Percentiles rank a stretch among this genome's conserved stretches.
phyloP scores from a whole-genome alignment of 805 yeast genomes.

The Ogataea trehalophila region DNA sequence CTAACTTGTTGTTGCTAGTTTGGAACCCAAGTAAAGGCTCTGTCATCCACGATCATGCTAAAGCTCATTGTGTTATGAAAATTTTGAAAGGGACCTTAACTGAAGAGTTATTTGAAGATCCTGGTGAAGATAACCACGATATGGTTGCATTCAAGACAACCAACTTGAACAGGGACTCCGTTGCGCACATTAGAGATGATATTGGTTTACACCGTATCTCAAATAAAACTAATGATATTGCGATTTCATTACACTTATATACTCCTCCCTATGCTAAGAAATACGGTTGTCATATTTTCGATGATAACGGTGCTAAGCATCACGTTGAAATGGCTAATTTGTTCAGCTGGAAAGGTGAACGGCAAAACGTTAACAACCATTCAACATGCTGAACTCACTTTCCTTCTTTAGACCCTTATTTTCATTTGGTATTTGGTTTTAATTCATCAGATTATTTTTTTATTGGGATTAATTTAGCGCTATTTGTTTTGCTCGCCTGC shows the following conservation, averaged over 20 bases:
- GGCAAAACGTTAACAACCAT: slow-evolving; percentile 12
- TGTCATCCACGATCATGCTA: slow-evolving; percentile 69
- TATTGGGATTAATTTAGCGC: too few species aligned
- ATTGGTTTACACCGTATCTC: slow-evolving; percentile 63
- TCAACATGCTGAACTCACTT: slow-evolving; percentile 13
- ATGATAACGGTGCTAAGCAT: slow-evolving; percentile 43
- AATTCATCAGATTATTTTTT: too few species aligned
- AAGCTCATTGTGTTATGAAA: slow-evolving; percentile 74
- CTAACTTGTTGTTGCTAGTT: slow-evolving; percentile 59
- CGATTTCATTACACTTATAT: slow-evolving; percentile 66
- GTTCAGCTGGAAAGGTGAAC: slow-evolving; percentile 55
- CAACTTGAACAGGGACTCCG: slow-evolving; percentile 35
- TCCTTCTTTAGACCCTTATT: too few species aligned
- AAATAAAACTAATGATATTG: slow-evolving; percentile 41
- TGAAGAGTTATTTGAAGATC: slow-evolving; percentile 54
- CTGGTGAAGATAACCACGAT: slow-evolving; percentile 21
- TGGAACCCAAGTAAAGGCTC: slow-evolving; percentile 68
- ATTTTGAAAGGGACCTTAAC: slow-evolving; percentile 52
- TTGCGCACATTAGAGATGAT: slow-evolving; percentile 60
- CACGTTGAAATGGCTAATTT: slow-evolving; percentile 56
- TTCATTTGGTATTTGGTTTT: too few species aligned
- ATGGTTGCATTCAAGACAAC: slow-evolving; percentile 26
- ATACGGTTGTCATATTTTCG: slow-evolving; percentile 50
- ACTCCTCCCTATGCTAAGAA: slow-evolving; percentile 73
- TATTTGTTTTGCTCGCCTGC: too few species aligned